These are phyloP conservation scores for Cucurbita ficifolia DNA, from an alignment of 306 rosid species.

Conservation along the genomic window DNA sequence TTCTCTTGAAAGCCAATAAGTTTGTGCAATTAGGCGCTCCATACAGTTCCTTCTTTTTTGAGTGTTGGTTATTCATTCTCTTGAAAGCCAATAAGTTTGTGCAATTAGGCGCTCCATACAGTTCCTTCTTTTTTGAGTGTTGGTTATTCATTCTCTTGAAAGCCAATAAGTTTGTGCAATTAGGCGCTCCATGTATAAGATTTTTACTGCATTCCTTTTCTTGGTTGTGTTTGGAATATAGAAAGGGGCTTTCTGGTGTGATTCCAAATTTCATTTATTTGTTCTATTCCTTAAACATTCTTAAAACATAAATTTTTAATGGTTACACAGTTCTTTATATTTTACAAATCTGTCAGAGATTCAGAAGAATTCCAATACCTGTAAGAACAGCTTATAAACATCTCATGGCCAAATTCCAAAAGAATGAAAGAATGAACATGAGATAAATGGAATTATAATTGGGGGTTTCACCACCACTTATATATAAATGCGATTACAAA, in stretches of 20 bases:
- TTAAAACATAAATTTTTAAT: background rate
- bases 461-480: background rate
- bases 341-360: background rate
- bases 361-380: too few relatives aligned
- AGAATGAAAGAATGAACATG: background rate
- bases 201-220: constrained; percentile 9
- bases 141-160: constrained; percentile 4
- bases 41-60: too few relatives aligned
- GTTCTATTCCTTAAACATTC: background rate
- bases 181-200: constrained; percentile 5
- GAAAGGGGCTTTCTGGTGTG: background rate
- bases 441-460: background rate
- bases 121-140: constrained; percentile 6
- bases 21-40: too few relatives aligned
- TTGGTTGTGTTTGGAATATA: constrained; percentile 20
- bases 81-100: too few relatives aligned
- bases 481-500: constrained; percentile 1
- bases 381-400: too few relatives aligned
- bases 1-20: too few relatives aligned
- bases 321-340: too few relatives aligned
- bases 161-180: constrained; percentile 19
- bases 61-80: too few relatives aligned
- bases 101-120: too few relatives aligned
- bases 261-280: background rate
- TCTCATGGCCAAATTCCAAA: background rate